These are phyloP conservation scores for Lecanosticta acicola DNA, from an alignment of 2,329 filamentous ascomycete species.

Conservation along the genomic window DNA sequence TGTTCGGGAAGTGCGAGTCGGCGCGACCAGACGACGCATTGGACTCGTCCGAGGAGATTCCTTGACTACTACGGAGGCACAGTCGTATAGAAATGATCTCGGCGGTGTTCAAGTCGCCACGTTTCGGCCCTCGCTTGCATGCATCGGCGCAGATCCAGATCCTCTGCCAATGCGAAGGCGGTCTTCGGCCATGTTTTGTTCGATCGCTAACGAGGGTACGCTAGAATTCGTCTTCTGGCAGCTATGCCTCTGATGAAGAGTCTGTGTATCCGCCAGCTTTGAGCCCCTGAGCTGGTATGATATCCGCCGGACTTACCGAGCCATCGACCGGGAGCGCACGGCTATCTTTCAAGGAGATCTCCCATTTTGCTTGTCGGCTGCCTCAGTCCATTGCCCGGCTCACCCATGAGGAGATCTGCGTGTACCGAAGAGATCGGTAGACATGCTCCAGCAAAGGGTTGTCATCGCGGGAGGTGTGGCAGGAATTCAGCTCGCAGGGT, in stretches of 20 bases:
- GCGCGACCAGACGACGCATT: conserved; percentile 13
- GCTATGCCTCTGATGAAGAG: too few relatives aligned
- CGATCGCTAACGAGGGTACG: conserved; percentile 7
- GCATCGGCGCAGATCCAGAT: conserved; percentile 1
- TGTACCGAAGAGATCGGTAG: neutral
- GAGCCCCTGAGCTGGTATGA: conserved; percentile 12
- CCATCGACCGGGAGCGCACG: conserved; percentile 7
- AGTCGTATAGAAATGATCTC: conserved; percentile 10
- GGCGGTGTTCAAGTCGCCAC: conserved; percentile 28
- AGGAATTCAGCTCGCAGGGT: neutral
- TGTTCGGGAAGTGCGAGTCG: conserved; percentile 6
- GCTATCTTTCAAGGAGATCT: neutral
- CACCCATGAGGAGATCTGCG: conserved; percentile 11
- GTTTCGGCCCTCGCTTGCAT: conserved; percentile 20
- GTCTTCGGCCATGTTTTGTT: neutral
- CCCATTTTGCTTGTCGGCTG: conserved; percentile 6
- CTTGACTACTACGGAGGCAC: conserved; percentile 7
- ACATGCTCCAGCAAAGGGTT: neutral
- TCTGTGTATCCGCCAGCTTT: conserved; percentile 1
- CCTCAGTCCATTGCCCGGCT: conserved; percentile 10
- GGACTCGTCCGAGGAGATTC: conserved; percentile 13
- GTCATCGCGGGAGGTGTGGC: neutral
- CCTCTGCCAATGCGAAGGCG: conserved; percentile 1
- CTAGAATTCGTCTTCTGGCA: conserved; percentile 5
- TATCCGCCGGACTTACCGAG: conserved; percentile 11